phyloP scores from a whole-genome alignment of 371 early-diverging fungal species.

The Mortierella sp. region DNA sequence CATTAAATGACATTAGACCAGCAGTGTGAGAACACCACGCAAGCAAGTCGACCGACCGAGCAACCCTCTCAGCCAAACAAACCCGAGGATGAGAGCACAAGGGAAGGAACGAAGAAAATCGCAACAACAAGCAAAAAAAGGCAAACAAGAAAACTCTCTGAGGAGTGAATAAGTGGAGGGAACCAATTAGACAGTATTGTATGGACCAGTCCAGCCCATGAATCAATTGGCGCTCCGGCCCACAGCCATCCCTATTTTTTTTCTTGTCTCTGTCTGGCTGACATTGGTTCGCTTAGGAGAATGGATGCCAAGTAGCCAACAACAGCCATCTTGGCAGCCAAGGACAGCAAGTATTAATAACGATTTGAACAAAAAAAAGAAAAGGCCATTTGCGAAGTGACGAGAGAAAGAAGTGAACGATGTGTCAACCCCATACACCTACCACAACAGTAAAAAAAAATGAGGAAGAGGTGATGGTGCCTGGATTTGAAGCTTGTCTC shows the following conservation, averaged over 20 bases:
- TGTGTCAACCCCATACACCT: no score
- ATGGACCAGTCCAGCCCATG: not conserved
- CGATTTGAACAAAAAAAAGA: no score
- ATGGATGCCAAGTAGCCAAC: not conserved
- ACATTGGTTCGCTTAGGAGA: not conserved
- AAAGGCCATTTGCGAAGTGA: no score
- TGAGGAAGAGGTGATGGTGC: not conserved
- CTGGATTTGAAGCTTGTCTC: not conserved
- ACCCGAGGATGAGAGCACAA: not conserved
- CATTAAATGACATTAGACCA: not conserved
- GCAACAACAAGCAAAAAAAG: not conserved
- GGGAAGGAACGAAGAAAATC: not conserved
- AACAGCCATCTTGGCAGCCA: not conserved
- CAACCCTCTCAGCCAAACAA: not conserved
- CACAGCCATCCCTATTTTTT: not conserved
- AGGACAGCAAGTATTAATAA: no score
- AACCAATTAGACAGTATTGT: not conserved
- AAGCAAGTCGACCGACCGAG: not conserved
- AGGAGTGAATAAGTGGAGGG: not conserved
- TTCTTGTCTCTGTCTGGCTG: not conserved
- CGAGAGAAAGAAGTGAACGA: no score
- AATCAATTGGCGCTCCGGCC: not conserved
- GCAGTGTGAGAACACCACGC: no score
- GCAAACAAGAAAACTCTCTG: not conserved
- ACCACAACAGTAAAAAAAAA: no score